Percentiles rank a stretch among this genome's conserved stretches.
These are phyloP conservation scores for Aspergillus avenaceus DNA, from an alignment of 495 filamentous ascomycete genomes.

Conservation along the genomic window DNA sequence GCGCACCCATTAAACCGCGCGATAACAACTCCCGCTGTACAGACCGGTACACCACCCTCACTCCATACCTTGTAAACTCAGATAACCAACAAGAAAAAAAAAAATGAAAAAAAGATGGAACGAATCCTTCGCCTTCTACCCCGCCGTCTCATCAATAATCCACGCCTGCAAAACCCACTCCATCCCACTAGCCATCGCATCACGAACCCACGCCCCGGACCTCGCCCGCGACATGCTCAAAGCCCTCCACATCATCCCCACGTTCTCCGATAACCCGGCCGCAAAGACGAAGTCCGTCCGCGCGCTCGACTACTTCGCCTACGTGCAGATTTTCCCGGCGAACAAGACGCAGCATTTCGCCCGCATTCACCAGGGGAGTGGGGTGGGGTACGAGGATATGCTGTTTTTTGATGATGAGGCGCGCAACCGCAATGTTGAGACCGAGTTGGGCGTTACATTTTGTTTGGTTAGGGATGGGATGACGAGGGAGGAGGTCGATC, in stretches of 20 bases:
- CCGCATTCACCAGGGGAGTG: slow-evolving; percentile 61
- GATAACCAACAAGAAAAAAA: too few species aligned
- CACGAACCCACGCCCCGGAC: slow-evolving; percentile 77
- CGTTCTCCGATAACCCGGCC: slow-evolving; percentile 37
- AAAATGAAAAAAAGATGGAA: too few species aligned
- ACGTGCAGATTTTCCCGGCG: slow-evolving; percentile 82
- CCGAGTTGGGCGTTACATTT: slow-evolving; percentile 74
- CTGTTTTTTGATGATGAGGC: slow-evolving; percentile 95
- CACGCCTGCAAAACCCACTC: slow-evolving; percentile 51
- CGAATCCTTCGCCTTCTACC: slow-evolving; percentile 79
- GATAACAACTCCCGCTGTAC: slow-evolving; percentile 51
- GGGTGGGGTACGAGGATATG: slow-evolving; percentile 71
- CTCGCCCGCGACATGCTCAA: slow-evolving; percentile 77
- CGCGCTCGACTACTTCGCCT: slow-evolving; percentile 75
- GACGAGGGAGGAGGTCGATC: slow-evolving; percentile 72
- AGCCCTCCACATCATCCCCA: slow-evolving; percentile 61
- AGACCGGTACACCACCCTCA: slow-evolving; percentile 48
- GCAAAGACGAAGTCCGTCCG: slow-evolving; percentile 37
- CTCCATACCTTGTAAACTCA: too few species aligned
- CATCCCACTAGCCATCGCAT: slow-evolving; percentile 71
- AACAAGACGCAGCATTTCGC: slow-evolving; percentile 84
- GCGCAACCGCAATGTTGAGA: slow-evolving; percentile 82
- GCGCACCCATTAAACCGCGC: slow-evolving; percentile 67
- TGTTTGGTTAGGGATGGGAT: slow-evolving; percentile 76
- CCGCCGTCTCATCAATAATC: slow-evolving; percentile 69